Conservation (phyloP, 1,284 basidiomycete genomes). For the Anthracocystis panici-leucophaei region DNA sequence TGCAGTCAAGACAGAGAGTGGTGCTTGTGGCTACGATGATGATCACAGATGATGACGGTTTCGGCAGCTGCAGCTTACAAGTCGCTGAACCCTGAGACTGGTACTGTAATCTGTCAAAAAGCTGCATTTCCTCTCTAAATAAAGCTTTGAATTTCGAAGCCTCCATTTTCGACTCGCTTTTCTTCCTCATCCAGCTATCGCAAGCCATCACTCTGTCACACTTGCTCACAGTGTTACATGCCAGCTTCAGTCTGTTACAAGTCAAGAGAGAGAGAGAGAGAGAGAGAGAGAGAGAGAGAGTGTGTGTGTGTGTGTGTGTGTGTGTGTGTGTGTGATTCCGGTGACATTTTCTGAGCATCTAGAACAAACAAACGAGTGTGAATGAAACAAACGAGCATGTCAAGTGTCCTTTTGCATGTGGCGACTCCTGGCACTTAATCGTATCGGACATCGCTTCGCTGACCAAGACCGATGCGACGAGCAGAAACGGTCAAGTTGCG, state of each 20-base stretch:
- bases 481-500: constrained; percentile 28
- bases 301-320: too few species aligned
- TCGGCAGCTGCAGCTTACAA: too few species aligned
- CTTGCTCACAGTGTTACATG: too few species aligned
- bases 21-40: too few species aligned
- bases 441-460: constrained; percentile 45
- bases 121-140: not conserved
- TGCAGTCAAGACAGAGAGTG: too few species aligned
- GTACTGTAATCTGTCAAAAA: too few species aligned
- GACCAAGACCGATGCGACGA: constrained; percentile 47
- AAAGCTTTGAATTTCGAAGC: constrained; percentile 1
- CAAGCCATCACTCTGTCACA: too few species aligned
- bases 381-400: not conserved
- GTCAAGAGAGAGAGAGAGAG: not conserved
- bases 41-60: too few species aligned
- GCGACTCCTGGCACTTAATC: constrained; percentile 4
- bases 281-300: not conserved
- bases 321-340: constrained; percentile 6
- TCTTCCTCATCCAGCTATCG: not conserved
- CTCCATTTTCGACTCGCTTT: not conserved
- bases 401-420: not conserved
- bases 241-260: not conserved
- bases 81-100: too few species aligned
- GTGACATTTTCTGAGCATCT: constrained; percentile 12
- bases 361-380: not conserved